These are phyloP conservation scores for Suhomyces emberorum DNA, from an alignment of 805 yeast genomes.

Conservation along the genomic window DNA sequence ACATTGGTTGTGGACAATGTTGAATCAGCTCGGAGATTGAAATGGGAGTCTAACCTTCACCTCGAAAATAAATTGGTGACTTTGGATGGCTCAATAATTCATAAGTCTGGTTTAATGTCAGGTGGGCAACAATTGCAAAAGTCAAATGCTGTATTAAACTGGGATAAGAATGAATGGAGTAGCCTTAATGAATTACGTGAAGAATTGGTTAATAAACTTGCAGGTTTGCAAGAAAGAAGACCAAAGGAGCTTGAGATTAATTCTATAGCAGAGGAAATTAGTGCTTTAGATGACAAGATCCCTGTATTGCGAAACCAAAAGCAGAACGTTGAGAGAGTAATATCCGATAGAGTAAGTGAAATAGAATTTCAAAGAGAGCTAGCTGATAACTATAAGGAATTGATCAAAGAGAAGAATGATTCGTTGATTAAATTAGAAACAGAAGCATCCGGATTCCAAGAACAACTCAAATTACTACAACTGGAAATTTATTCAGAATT, in stretches of 20 bases:
- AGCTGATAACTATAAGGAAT: conserved; percentile 17
- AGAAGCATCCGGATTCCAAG: conserved; percentile 19
- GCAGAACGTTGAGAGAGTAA: conserved; percentile 40
- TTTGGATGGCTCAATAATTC: conserved; percentile 79
- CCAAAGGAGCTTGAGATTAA: conserved; percentile 58
- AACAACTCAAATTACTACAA: conserved; percentile 33
- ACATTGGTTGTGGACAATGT: conserved; percentile 74
- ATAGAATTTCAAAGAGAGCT: conserved; percentile 43
- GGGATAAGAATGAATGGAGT: conserved; percentile 72
- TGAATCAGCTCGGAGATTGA: conserved; percentile 62
- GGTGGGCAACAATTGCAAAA: conserved; percentile 67
- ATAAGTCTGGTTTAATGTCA: conserved; percentile 86
- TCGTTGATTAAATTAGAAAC: conserved; percentile 12
- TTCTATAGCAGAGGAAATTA: conserved; percentile 53
- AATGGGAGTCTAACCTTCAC: conserved; percentile 51
- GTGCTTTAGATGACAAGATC: conserved; percentile 39
- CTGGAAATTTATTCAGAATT: conserved; percentile 48
- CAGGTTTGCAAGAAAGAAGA: conserved; percentile 43
- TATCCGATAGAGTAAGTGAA: conserved; percentile 48
- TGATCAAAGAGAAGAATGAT: conserved; percentile 14
- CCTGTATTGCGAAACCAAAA: conserved; percentile 45
- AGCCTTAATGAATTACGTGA: conserved; percentile 51
- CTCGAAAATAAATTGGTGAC: conserved; percentile 65
- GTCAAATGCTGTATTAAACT: conserved; percentile 42
- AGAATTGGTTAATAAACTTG: conserved; percentile 48